Evolutionary conservation across 179 eudicot genomes (phyloP).

Genomic region (Heliamphora pulchella): DNA sequence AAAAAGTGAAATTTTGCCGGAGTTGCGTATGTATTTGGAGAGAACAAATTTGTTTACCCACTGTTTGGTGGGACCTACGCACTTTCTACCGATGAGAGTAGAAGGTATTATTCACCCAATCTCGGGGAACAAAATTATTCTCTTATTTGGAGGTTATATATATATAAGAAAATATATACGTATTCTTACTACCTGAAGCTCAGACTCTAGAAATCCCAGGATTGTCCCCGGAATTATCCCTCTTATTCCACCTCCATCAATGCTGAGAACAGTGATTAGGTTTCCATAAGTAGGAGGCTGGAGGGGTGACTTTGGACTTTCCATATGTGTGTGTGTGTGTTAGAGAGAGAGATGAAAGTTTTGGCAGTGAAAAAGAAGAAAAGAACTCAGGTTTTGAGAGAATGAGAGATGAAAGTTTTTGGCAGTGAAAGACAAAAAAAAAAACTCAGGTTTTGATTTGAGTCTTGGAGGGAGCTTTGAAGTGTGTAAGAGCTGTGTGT

Average conservation of each 20-base stretch:
- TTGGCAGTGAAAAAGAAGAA: background rate
- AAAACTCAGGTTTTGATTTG: background rate
- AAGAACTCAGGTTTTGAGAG: background rate
- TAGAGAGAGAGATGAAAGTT: background rate
- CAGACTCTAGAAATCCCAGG: slow-evolving; percentile 13
- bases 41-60: no score
- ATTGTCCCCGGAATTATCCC: slow-evolving; percentile 18
- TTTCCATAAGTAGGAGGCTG: slow-evolving; percentile 25
- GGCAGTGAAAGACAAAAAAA: background rate
- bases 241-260: slow-evolving; percentile 21
- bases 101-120: no score
- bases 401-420: background rate
- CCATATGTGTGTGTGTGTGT: background rate
- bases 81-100: no score
- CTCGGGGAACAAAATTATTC: background rate
- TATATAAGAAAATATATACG: background rate
- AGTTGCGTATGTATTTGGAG: background rate
- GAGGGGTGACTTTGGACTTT: slow-evolving; percentile 24
- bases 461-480: background rate
- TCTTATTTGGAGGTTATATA: background rate
- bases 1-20: background rate
- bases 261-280: slow-evolving; percentile 19
- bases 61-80: no score
- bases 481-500: background rate
- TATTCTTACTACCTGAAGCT: slow-evolving; percentile 10